phyloP scores from a whole-genome alignment of 352 stramenopile genomes.

The Globisporangium alternatum region DNA sequence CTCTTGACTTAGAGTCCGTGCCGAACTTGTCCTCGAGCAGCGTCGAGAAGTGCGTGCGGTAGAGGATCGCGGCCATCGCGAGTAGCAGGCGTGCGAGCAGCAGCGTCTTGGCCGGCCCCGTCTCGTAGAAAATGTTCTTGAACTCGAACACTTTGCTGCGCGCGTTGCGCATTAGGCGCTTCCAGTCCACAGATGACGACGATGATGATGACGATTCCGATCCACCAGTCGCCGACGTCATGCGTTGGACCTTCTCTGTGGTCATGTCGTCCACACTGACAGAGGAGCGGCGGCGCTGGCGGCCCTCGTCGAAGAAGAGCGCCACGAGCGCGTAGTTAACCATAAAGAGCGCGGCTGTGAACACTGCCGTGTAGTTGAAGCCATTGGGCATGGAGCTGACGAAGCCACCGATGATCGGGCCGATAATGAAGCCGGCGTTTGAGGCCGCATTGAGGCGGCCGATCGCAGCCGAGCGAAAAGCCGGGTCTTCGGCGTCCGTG shows the following conservation, averaged over 20 bases:
- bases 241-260: slow-evolving; percentile 4
- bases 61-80: slow-evolving; percentile 72
- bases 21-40: slow-evolving; percentile 80
- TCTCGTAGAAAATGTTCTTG: slow-evolving; percentile 58
- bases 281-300: slow-evolving; percentile 14
- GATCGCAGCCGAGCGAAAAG: slow-evolving; percentile 42
- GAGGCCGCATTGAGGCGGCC: slow-evolving; percentile 70
- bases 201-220: background rate
- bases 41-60: slow-evolving; percentile 75
- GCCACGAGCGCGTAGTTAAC: slow-evolving; percentile 72
- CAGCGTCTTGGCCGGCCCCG: slow-evolving; percentile 59
- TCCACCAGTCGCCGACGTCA: background rate
- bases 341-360: slow-evolving; percentile 62
- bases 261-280: background rate
- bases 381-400: slow-evolving; percentile 63
- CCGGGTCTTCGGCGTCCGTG: slow-evolving; percentile 48
- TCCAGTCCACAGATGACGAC: slow-evolving; percentile 23
- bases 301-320: slow-evolving; percentile 39
- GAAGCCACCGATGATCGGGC: slow-evolving; percentile 65
- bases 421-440: slow-evolving; percentile 77
- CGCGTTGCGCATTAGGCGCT: slow-evolving; percentile 37
- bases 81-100: slow-evolving; percentile 68
- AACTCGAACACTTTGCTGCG: slow-evolving; percentile 64
- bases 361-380: slow-evolving; percentile 79
- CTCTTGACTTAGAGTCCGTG: slow-evolving; percentile 53